A percentile compares a stretch with the other conserved stretches of the same genome.
phyloP scores from a whole-genome alignment of 495 filamentous ascomycete genomes.

The Hypoxylon subgilvum region DNA sequence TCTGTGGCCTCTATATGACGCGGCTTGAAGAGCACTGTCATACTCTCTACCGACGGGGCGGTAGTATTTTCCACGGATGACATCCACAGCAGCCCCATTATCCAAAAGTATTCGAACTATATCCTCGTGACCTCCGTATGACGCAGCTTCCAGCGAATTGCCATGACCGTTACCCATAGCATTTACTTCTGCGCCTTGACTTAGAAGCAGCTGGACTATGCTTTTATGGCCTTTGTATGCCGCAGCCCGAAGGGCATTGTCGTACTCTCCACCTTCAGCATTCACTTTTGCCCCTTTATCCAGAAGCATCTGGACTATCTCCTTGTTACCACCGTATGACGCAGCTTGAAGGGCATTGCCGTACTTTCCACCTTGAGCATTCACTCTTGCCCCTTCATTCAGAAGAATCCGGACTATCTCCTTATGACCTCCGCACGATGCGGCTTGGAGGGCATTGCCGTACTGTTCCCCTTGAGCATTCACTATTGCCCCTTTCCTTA shows the following conservation, averaged over 20 bases:
- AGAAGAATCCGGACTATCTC: slow-evolving; percentile 10
- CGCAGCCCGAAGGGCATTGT: slow-evolving; percentile 33
- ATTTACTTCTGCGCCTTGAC: slow-evolving; percentile 28
- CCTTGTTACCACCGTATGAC: slow-evolving; percentile 11
- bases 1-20: slow-evolving; percentile 16
- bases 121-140: slow-evolving; percentile 25
- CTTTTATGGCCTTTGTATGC: slow-evolving; percentile 16
- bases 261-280: not conserved
- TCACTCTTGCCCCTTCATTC: slow-evolving; percentile 26
- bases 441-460: slow-evolving; percentile 8
- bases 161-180: slow-evolving; percentile 18
- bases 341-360: slow-evolving; percentile 35
- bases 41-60: too few relatives aligned
- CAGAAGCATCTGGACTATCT: slow-evolving; percentile 11
- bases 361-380: slow-evolving; percentile 28
- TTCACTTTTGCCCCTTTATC: slow-evolving; percentile 9
- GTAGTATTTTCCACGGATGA: not conserved
- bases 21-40: slow-evolving; percentile 34
- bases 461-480: not conserved
- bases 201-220: slow-evolving; percentile 9
- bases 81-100: slow-evolving; percentile 4
- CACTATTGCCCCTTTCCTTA: not conserved
- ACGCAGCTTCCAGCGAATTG: slow-evolving; percentile 12
- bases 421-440: slow-evolving; percentile 25
- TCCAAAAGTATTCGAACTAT: slow-evolving; percentile 7